Conservation (phyloP, 305 asterid species). For the Fraxinus greggii region DNA sequence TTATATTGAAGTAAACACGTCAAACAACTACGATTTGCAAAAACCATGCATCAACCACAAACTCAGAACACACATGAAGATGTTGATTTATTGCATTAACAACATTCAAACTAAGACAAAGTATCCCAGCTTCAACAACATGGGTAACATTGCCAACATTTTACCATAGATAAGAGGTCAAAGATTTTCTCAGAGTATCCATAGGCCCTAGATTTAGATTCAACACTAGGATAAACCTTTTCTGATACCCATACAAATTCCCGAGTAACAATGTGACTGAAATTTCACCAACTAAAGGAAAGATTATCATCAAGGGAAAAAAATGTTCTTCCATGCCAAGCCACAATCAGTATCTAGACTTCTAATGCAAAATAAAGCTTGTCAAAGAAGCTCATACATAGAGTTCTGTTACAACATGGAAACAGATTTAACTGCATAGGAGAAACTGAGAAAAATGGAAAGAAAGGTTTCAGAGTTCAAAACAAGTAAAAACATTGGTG, state of each 20-base stretch:
- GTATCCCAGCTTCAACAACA: neutral
- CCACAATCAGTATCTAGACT: neutral
- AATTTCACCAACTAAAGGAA: neutral
- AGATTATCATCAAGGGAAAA: neutral
- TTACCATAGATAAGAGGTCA: neutral
- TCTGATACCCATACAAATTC: neutral
- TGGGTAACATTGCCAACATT: neutral
- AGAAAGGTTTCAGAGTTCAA: neutral
- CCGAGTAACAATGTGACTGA: neutral
- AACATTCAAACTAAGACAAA: neutral
- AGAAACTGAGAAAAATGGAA: neutral
- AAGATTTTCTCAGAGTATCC: neutral
- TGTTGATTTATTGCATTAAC: neutral
- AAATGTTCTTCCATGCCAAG: neutral
- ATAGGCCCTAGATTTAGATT: neutral
- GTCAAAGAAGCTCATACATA: neutral
- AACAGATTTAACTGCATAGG: neutral
- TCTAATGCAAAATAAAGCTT: neutral
- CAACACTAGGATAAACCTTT: neutral
- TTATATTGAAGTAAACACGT: slow-evolving; percentile 6
- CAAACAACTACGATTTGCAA: neutral
- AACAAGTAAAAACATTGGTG: neutral
- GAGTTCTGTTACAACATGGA: neutral
- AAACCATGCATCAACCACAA: neutral
- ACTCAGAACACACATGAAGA: neutral